A percentile compares a stretch with the other conserved stretches of the same genome.
phyloP scores from a whole-genome alignment of 2,329 filamentous ascomycete species.

The Penicillium palitans region DNA sequence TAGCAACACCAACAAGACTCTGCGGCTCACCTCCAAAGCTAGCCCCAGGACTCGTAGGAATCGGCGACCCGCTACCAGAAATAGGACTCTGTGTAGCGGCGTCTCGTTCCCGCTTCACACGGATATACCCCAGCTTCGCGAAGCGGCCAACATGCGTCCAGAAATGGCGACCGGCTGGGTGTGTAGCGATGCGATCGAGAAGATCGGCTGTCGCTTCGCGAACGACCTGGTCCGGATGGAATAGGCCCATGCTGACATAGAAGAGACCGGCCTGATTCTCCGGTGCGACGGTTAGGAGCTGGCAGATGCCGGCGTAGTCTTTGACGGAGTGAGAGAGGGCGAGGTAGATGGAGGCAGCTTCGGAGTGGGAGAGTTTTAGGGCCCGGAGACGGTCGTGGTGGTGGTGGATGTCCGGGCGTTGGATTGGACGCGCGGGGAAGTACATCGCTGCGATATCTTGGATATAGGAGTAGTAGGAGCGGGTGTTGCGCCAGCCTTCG shows the following conservation, averaged over 20 bases:
- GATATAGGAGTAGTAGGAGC: slow-evolving; percentile 94
- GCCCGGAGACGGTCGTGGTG: slow-evolving; percentile 87
- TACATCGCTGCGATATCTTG: slow-evolving; percentile 59
- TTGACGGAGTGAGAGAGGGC: slow-evolving; percentile 73
- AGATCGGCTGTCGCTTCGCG: slow-evolving; percentile 74
- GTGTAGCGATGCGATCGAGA: slow-evolving; percentile 76
- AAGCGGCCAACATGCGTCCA: slow-evolving; percentile 86
- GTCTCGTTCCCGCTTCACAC: slow-evolving; percentile 67
- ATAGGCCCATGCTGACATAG: slow-evolving; percentile 84
- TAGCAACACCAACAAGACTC: slow-evolving; percentile 40
- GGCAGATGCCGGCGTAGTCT: slow-evolving; percentile 80
- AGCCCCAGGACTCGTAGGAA: slow-evolving; percentile 15
- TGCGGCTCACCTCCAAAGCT: slow-evolving; percentile 34
- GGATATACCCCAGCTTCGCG: slow-evolving; percentile 79
- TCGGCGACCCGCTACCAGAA: slow-evolving; percentile 20
- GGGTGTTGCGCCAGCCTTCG: slow-evolving; percentile 93
- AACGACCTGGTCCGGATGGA: slow-evolving; percentile 83
- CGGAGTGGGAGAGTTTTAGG: slow-evolving; percentile 71
- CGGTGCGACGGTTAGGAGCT: slow-evolving; percentile 77
- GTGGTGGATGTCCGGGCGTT: slow-evolving; percentile 72
- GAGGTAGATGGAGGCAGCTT: slow-evolving; percentile 81
- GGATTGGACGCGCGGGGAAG: slow-evolving; percentile 41
- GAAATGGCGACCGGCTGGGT: slow-evolving; percentile 91
- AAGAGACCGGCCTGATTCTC: slow-evolving; percentile 87
- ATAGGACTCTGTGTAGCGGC: slow-evolving; percentile 27